These are phyloP conservation scores for Beauveria sp. DNA, from an alignment of 2,329 filamentous ascomycete genomes.

Conservation along the genomic window DNA sequence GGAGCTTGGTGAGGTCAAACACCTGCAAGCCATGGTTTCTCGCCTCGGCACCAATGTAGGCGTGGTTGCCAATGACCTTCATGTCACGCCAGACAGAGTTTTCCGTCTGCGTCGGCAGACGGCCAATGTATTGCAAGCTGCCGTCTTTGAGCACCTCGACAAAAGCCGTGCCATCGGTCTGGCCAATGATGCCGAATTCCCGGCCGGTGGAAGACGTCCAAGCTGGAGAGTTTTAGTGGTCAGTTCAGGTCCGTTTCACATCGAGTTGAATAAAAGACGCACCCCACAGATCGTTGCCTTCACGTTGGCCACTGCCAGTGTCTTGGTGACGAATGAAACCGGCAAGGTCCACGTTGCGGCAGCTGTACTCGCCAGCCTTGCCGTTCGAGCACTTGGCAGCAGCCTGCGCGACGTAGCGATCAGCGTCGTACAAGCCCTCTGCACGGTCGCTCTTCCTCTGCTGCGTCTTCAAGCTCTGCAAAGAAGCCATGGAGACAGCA, in stretches of 20 bases:
- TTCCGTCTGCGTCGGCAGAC: constrained; percentile 33
- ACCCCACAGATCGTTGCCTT: constrained; percentile 29
- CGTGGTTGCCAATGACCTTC: constrained; percentile 28
- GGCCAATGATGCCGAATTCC: constrained; percentile 38
- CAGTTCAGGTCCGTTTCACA: too few species aligned
- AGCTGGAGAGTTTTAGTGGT: not conserved
- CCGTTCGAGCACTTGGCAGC: constrained; percentile 21
- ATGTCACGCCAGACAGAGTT: constrained; percentile 33
- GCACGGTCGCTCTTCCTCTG: not conserved
- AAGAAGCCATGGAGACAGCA: not conserved
- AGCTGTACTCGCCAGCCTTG: constrained; percentile 25
- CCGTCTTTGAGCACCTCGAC: constrained; percentile 36
- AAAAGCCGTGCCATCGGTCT: constrained; percentile 40
- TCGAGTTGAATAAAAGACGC: not conserved
- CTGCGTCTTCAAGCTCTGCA: not conserved
- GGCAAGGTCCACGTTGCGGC: constrained; percentile 28
- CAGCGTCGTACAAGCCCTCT: constrained; percentile 10
- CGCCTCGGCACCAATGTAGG: constrained; percentile 35
- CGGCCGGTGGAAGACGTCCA: constrained; percentile 24
- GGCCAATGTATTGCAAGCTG: constrained; percentile 35
- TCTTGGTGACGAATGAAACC: constrained; percentile 30
- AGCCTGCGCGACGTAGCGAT: constrained; percentile 12
- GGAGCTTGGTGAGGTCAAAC: constrained; percentile 52
- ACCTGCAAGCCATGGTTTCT: constrained; percentile 50
- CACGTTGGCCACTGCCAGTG: constrained; percentile 25